Evolutionary conservation across 1,139 yeast genomes (phyloP).

Genomic region (Taphrina deformans): DNA sequence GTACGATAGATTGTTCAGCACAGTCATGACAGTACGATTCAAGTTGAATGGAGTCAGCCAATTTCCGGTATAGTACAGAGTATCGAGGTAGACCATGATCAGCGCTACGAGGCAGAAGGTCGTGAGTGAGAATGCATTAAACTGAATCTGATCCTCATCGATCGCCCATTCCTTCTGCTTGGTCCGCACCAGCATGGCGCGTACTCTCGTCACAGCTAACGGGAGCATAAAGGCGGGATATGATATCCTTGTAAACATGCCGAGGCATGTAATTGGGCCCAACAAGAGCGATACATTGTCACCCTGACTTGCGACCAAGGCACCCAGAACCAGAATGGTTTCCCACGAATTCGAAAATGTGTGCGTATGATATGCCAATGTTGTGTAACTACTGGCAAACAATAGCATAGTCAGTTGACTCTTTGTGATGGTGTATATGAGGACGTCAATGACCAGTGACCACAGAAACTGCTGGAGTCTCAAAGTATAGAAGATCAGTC

Average conservation of each 20-base stretch:
- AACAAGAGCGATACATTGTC: conserved; percentile 46
- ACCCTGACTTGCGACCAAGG: neutral
- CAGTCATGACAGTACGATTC: conserved; percentile 58
- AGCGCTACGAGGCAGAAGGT: conserved; percentile 45
- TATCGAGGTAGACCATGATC: conserved; percentile 57
- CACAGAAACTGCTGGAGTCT: conserved; percentile 60
- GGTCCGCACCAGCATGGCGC: conserved; percentile 42
- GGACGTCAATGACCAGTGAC: conserved; percentile 41
- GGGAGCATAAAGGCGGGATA: conserved; percentile 70
- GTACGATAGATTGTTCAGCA: conserved; percentile 72
- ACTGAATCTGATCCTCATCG: conserved; percentile 43
- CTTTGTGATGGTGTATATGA: neutral
- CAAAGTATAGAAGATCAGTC: conserved; percentile 55
- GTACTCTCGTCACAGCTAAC: conserved; percentile 41
- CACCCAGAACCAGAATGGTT: conserved; percentile 57
- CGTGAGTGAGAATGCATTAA: conserved; percentile 13
- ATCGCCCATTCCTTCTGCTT: conserved; percentile 35
- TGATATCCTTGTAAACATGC: conserved; percentile 80
- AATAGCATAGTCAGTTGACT: conserved; percentile 4
- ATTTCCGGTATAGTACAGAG: conserved; percentile 45
- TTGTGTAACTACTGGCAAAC: conserved; percentile 52
- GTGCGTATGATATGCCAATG: conserved; percentile 79
- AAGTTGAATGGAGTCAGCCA: conserved; percentile 29
- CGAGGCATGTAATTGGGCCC: conserved; percentile 63
- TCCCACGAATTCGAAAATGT: conserved; percentile 87